Percentiles rank a stretch among this genome's conserved stretches.
phyloP scores from a whole-genome alignment of 805 yeast species.

The Myxozyma monticola region DNA sequence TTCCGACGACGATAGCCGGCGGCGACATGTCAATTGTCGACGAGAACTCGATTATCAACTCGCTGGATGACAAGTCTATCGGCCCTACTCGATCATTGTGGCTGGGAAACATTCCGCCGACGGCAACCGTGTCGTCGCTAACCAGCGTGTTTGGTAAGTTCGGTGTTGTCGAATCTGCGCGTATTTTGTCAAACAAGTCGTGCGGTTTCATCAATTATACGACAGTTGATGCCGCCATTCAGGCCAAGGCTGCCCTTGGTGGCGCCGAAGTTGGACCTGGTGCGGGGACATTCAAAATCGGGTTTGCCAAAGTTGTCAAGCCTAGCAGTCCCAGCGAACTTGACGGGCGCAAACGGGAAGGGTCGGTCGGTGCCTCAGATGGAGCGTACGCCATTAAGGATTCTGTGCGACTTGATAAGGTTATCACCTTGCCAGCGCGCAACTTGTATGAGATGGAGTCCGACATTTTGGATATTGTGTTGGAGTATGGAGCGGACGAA shows the following conservation, averaged over 20 bases:
- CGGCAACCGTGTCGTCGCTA: conserved; percentile 54
- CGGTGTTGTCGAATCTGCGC: conserved; percentile 61
- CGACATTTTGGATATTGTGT: conserved; percentile 38
- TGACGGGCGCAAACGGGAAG: too few relatives aligned
- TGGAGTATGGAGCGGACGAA: conserved; percentile 40
- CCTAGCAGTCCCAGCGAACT: neutral
- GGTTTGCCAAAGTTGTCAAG: conserved; percentile 76
- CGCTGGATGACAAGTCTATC: conserved; percentile 65
- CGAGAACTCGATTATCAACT: conserved; percentile 19
- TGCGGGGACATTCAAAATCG: conserved; percentile 66
- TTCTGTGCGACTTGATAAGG: conserved; percentile 7
- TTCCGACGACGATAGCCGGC: conserved; percentile 21
- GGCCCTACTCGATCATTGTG: conserved; percentile 78
- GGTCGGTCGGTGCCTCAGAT: conserved; percentile 6
- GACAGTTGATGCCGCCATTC: conserved; percentile 71
- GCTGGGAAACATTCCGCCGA: conserved; percentile 75
- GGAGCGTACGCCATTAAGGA: conserved; percentile 26
- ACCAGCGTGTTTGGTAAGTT: conserved; percentile 60
- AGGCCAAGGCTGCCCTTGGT: conserved; percentile 72
- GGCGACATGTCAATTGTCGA: conserved; percentile 25
- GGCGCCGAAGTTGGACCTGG: conserved; percentile 84
- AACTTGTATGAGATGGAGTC: conserved; percentile 34
- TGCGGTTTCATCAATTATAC: conserved; percentile 72
- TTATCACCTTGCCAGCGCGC: conserved; percentile 32
- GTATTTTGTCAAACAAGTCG: conserved; percentile 51